Evolutionary conservation across 768 basidiomycete species (phyloP).

Genomic region (Calocybe indica): DNA sequence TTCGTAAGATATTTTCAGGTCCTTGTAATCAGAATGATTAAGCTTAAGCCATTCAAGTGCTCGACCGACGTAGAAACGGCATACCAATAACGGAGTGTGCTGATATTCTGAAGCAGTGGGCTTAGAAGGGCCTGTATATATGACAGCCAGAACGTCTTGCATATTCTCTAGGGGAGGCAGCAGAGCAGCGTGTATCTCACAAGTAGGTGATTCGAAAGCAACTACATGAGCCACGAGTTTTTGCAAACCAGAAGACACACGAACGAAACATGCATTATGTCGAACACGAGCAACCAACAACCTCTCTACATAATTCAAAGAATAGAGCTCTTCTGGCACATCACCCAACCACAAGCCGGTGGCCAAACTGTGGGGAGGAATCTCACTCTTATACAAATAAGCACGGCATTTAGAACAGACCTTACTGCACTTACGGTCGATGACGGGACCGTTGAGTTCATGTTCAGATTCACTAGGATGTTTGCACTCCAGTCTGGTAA

Average conservation of each 20-base stretch:
- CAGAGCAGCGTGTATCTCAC: slow-evolving; percentile 22
- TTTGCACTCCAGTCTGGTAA: slow-evolving; percentile 6
- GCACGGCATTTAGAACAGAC: slow-evolving; percentile 11
- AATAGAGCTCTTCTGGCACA: slow-evolving; percentile 19
- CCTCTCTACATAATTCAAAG: slow-evolving; percentile 23
- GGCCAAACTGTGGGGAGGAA: slow-evolving; percentile 21
- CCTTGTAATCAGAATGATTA: slow-evolving; percentile 25
- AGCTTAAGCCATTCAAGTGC: slow-evolving; percentile 28
- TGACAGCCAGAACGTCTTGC: slow-evolving; percentile 22
- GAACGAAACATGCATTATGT: slow-evolving; percentile 23
- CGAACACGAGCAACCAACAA: slow-evolving; percentile 18
- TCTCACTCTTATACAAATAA: slow-evolving; percentile 5
- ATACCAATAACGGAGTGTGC: slow-evolving; percentile 24
- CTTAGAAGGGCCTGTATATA: slow-evolving; percentile 20
- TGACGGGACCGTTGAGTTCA: slow-evolving; percentile 10
- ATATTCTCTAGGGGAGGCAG: slow-evolving; percentile 26
- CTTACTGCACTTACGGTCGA: slow-evolving; percentile 5
- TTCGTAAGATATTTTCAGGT: slow-evolving; percentile 21
- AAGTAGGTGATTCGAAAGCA: slow-evolving; percentile 22
- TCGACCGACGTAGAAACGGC: slow-evolving; percentile 11
- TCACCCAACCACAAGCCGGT: slow-evolving; percentile 31
- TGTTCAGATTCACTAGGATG: not conserved
- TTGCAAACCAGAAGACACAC: slow-evolving; percentile 19
- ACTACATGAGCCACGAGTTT: slow-evolving; percentile 30
- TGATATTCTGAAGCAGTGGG: slow-evolving; percentile 21